These are phyloP conservation scores for Glutinoglossum americanum DNA, from an alignment of 495 filamentous ascomycete genomes.

Conservation along the genomic window DNA sequence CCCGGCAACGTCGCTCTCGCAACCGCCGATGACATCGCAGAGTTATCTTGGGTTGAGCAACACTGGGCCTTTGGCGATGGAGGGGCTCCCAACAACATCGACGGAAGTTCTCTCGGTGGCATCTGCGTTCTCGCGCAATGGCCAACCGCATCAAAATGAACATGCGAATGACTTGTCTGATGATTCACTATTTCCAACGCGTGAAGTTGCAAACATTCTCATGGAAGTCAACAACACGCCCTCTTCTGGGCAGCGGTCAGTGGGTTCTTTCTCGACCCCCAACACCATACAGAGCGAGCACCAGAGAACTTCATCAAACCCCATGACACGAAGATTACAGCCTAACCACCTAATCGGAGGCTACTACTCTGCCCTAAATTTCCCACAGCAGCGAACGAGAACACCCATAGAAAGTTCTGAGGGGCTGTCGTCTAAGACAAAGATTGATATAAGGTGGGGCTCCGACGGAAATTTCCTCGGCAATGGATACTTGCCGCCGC, in stretches of 20 bases:
- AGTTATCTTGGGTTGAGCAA: constrained; percentile 8
- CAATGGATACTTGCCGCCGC: constrained; percentile 31
- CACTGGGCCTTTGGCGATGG: constrained; percentile 6
- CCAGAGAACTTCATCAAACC: not conserved
- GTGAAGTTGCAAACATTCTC: not conserved
- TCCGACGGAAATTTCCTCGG: constrained; percentile 40
- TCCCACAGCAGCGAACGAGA: not conserved
- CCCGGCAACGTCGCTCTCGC: constrained; percentile 37
- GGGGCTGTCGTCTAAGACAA: not conserved
- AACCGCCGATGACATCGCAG: constrained; percentile 15
- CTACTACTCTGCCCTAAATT: not conserved
- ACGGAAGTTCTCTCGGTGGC: constrained; percentile 11
- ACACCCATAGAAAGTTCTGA: not conserved
- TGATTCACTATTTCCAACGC: not conserved
- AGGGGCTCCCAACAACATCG: constrained; percentile 15
- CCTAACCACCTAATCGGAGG: not conserved
- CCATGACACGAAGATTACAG: not conserved
- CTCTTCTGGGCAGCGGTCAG: not conserved
- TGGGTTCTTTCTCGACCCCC: not conserved
- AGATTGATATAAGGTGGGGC: constrained; percentile 34
- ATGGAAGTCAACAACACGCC: constrained; percentile 4
- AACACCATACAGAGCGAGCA: not conserved
- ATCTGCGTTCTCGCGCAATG: constrained; percentile 12
- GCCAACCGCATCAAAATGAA: not conserved
- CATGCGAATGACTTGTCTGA: not conserved